phyloP scores from a whole-genome alignment of 768 basidiomycete genomes.

The Mycena haematopus region DNA sequence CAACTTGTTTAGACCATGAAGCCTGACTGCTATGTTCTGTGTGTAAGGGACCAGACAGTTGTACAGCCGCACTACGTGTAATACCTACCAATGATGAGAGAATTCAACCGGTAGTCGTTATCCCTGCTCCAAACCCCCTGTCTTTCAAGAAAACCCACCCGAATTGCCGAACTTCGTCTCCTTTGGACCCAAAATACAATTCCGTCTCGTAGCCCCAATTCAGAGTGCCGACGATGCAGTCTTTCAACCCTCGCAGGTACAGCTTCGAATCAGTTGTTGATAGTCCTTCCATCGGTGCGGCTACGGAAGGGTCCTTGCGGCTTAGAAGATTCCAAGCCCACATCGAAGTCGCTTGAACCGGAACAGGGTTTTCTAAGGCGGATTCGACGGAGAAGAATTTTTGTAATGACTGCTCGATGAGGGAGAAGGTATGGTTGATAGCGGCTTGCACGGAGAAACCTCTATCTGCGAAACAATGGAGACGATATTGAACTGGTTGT shows the following conservation, averaged over 20 bases:
- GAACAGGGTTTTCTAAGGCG: constrained; percentile 19
- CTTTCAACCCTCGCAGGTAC: constrained; percentile 59
- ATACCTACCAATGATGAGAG: no score
- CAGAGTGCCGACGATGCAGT: constrained; percentile 57
- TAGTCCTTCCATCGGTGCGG: not conserved
- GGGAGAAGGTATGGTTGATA: constrained; percentile 46
- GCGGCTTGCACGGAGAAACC: constrained; percentile 58
- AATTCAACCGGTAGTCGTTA: not conserved
- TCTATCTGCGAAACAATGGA: constrained; percentile 52
- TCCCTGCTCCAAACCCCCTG: not conserved
- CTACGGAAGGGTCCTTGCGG: constrained; percentile 5
- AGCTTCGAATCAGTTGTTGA: constrained; percentile 25
- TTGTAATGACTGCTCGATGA: constrained; percentile 46
- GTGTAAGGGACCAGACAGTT: no score
- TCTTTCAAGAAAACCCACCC: constrained; percentile 25
- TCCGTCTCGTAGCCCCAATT: constrained; percentile 30
- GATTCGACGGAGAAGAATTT: constrained; percentile 41
- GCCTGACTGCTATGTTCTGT: no score
- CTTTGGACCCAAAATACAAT: constrained; percentile 24
- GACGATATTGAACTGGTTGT: constrained; percentile 53
- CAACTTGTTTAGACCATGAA: no score
- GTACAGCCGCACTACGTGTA: no score
- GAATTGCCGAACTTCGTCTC: constrained; percentile 26
- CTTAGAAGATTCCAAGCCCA: constrained; percentile 30
- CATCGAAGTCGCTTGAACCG: not conserved